Evolutionary conservation across 2,329 filamentous ascomycete genomes (phyloP), one percentile per base, ranked within the genome.

Genomic region (Epichloe festucae): DNA sequence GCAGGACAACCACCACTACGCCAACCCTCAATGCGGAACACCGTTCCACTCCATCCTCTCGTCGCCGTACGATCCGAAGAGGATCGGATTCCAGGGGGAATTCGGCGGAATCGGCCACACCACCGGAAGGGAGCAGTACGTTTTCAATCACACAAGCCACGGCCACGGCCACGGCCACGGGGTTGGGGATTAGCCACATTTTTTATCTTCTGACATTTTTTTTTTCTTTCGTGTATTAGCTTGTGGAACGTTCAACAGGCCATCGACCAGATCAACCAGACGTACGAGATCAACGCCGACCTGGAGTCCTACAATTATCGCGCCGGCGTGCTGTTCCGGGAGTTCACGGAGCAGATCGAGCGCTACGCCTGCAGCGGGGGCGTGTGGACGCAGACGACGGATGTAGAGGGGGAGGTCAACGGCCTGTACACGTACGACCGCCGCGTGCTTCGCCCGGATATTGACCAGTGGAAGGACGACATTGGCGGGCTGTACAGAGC

Each of bases 361-460:
- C 66, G 65, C 11, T 86, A 73, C 52, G 72, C 78, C 0, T 87
- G 84, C 65, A 84, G 77, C 36, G 84, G 78, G 0, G 84, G 76
- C 11, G 76, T 87, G 0, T 87, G 82, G 75, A 87, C 84, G 1
- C 84, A 87, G 68, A 87, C 83, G 0, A 85, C 81, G 0, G 84
- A 87, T 58, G 84, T 87, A 0, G 84, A 87, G 62, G 84, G 83
- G 4, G 84, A 87, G 62, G 80, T 87, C 8, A 88, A 87, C 57
- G 84, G 84, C 0, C 67, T 88, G 52, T 63, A 85, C 57, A 85
- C 82, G 0, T 85, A 85, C 58, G 83, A 87, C 62, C 76, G 84
- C 1, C 70, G 82, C 0, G 53, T 84, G 0, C 62, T 82, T 36
- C 70, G 83, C 1, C 74, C 77, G 4, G 68, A 86, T 53, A 65